Evolutionary conservation across 352 stramenopile genomes (phyloP).

Genomic region (Globisporangium acanthophoron): DNA sequence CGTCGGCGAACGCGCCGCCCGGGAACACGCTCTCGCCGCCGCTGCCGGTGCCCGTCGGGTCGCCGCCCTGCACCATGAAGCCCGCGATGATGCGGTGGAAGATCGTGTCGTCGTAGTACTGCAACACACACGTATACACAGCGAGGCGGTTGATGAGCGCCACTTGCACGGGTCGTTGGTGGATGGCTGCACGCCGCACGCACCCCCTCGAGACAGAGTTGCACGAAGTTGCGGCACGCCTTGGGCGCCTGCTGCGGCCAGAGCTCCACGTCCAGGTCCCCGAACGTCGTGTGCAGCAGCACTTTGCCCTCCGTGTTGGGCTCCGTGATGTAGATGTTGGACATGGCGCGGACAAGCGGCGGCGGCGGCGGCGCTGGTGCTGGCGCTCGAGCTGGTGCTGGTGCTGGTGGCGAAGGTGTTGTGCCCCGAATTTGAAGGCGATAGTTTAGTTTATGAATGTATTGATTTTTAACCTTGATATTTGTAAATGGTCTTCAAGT

Average conservation of each 20-base stretch:
- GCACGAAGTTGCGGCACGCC: slow-evolving; percentile 91
- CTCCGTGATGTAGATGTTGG: slow-evolving; percentile 96
- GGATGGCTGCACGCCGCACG: background rate
- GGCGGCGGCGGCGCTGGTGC: background rate
- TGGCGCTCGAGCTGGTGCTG: background rate
- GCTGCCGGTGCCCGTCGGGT: slow-evolving; percentile 81
- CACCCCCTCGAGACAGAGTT: slow-evolving; percentile 87
- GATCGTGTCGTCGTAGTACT: slow-evolving; percentile 95
- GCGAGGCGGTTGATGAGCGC: background rate
- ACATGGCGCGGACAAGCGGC: slow-evolving; percentile 64
- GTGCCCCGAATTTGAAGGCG: too few species aligned
- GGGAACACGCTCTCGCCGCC: slow-evolving; percentile 79
- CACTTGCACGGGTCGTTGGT: background rate
- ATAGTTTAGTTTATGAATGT: too few species aligned
- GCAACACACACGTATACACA: slow-evolving; percentile 8
- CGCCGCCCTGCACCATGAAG: slow-evolving; percentile 95
- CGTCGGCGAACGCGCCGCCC: slow-evolving; percentile 77
- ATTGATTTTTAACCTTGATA: background rate
- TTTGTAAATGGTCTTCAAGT: background rate
- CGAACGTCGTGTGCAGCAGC: slow-evolving; percentile 95
- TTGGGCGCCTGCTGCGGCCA: slow-evolving; percentile 96
- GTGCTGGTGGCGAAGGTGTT: background rate
- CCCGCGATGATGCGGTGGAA: slow-evolving; percentile 94
- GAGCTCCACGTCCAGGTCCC: slow-evolving; percentile 96
- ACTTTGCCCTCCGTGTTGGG: slow-evolving; percentile 94